Base-by-base conservation (phyloP, 176 grass and related monocot species). In the Themeda triandra region DNA sequence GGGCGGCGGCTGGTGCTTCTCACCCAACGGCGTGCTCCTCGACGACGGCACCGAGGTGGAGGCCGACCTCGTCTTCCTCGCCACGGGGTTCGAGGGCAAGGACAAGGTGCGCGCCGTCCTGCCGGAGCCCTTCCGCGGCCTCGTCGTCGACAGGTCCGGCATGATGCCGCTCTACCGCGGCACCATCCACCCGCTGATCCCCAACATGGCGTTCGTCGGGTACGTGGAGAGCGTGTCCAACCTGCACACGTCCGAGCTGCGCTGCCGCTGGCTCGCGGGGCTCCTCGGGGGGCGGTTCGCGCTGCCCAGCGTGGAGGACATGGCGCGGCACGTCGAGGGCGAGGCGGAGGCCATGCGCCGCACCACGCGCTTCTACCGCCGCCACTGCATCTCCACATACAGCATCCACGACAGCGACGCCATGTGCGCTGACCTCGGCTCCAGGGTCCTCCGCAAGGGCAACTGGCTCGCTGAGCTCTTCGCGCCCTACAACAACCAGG, bases 171-270 rank as follows among this genome's bases (percentile, higher is more conserved):
- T 99, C 58, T 99, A 99, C 68, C 88, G 92, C 1, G 93, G 96
- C n/a, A 96, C 96, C 13, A 94, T 99, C 64, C 96, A 99, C 58
- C 96, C 96, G 11, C 85, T 96, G 42, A 92, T 99, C 66, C 93
- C 93, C 6, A 89, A 99, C 89, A 99, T 99, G 93, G 96, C 96
- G 29, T 99, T 96, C 86, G 89, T 99, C 18, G 96, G 96, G 49
- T 99, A 92, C 93, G 87, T 99, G 25, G 96, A 99, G 93, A 99
- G 96, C 82, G 96, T 99, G 41, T 96, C 96, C 8, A 99, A 99
- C 88, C 91, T 99, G 70, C 96, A 99, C 88, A 96, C 96, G 37
- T 99, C 96, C 30, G 96, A 99, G 85, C 89, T 99, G 25, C 78
- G 96, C 19, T 99, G 96, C 87, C 86, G 91, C 41, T 99, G 96